Base-by-base conservation (phyloP, 495 filamentous ascomycete species). In the Hyaloscypha finlandica region DNA sequence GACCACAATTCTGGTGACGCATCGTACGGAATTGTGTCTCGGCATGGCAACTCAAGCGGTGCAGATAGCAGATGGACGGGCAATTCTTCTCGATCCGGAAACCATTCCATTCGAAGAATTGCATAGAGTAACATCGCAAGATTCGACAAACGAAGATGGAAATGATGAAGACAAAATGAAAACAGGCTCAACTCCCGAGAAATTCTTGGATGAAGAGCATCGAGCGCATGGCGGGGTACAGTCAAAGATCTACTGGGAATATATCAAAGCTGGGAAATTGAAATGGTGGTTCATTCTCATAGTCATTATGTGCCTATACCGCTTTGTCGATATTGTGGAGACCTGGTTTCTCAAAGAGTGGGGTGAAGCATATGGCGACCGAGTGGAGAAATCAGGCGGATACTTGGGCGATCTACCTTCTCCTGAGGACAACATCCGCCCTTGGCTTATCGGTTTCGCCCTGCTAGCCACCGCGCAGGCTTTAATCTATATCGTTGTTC, bases 331-430 rank as follows among this genome's bases (percentile, higher is more conserved):
- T 63, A 76, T 93, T 59, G 84, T 77, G 31, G 84, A 90, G 70
- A 85, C 84, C 16, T 96, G 91, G 90, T 94, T 93, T 62, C 84
- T 96, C 54, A 94, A 96, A 70, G 83, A 85, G 69, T 96, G 92
- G 92, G 91, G 90, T 56, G 91, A 94, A 75, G 85, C 87, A 6
- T 94, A 94, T 73, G 78, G 81, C 62, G 64, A 60, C 35, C 33
- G 32, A n/a, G 37, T 58, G 61, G 35, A 64, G 48, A 29, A 22
- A 58, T 65, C 59, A 48, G 71, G 59, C 69, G 81, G 70, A 37
- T 77, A 80, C 33, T 83, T 92, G 42, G 80, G 86, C 61, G 74
- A 77, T 8, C 77, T 94, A 0, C 91, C 92, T 0, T 77, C 82
- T 11, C 91, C 91, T 1, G 78, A 81, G n/a, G 81, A 81, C 2